Evolutionary conservation across 768 basidiomycete species (phyloP), one percentile per base, ranked within the genome.

Genomic region (Xerocomellus dryophilus): DNA sequence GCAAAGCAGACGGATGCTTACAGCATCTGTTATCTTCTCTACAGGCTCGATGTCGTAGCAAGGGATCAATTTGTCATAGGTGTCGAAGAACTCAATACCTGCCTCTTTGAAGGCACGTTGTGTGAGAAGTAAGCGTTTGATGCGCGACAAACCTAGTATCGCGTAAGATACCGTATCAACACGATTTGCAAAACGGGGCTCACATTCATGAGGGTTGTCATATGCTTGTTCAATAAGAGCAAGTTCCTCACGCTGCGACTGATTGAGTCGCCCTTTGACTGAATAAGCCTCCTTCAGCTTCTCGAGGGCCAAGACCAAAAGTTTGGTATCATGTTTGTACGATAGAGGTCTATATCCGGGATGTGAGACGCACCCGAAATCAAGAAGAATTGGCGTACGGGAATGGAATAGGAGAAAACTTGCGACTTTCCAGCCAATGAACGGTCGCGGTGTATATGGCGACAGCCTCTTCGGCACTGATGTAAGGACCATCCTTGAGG

Each of bases 21-120:
- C 86, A 34, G 97, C 97, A 71, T 98, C 97, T 25, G 97, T 98
- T 60, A 99, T 98, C 84, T 99, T 99, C 78, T 99, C 97, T 15
- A 99, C 93, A 0, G 97, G 97, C 69, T 99, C 97, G 58, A 99
- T 98, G 64, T 98, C 96, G 69, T 99, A 98, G 68, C 94, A 98
- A 23, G 95, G 94, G 63, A 98, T 98, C 63, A 98, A 82, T 71
- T 96, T 98, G 78, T 98, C 94, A 65, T 98, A 96, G 0, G 94
- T 97, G 64, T 97, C 94, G 71, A 94, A 96, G 73, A 94, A 95
- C 72, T 93, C 91, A 57, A 99, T 97, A 10, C 97, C 97, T 21
- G 94, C 76, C 69, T 99, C 97, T 76, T 98, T 98, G 83, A 99
- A 99, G 2, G 95, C 93, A 43, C 97, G 90, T 70, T 99, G 97